A percentile compares a stretch with the other conserved stretches of the same genome.
Conservation (phyloP, 257 asterid genomes). For the Ehretia macrophylla region DNA sequence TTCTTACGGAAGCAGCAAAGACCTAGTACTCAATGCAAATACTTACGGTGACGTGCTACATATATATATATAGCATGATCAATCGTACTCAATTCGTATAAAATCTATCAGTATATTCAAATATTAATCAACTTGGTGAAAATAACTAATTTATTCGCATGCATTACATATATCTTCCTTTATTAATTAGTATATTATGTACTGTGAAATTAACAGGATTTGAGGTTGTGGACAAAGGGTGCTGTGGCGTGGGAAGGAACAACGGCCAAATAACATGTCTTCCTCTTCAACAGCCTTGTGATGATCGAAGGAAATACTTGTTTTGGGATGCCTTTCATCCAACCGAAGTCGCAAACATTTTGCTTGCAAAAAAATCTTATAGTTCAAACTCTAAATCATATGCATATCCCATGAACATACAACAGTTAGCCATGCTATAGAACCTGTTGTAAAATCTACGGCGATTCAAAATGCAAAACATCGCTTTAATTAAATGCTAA, state of each 20-base stretch:
- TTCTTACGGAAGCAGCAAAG: constrained; percentile 53
- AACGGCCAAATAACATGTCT: constrained; percentile 90
- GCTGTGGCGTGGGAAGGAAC: constrained; percentile 88
- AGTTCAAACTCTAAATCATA: constrained; percentile 46
- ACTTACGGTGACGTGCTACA: constrained; percentile 41
- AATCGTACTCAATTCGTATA: background rate
- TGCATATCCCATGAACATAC: constrained; percentile 77
- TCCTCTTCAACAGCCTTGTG: constrained; percentile 69
- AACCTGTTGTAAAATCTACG: no score
- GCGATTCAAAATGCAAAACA: no score
- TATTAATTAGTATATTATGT: no score
- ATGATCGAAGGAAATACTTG: constrained; percentile 48
- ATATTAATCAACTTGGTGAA: no score
- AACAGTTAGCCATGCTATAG: constrained; percentile 53
- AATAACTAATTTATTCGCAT: no score
- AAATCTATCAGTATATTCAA: background rate
- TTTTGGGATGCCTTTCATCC: constrained; percentile 98
- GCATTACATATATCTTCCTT: no score
- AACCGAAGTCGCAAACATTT: constrained; percentile 70
- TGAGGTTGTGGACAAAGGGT: constrained; percentile 75
- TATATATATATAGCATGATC: background rate
- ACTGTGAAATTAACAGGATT: constrained; percentile 39
- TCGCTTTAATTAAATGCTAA: no score
- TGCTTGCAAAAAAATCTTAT: constrained; percentile 70
- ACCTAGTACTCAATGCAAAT: constrained; percentile 57